Evolutionary conservation across 768 basidiomycete species (phyloP), one percentile per base, ranked within the genome.

Genomic region (Lentinula edodes): DNA sequence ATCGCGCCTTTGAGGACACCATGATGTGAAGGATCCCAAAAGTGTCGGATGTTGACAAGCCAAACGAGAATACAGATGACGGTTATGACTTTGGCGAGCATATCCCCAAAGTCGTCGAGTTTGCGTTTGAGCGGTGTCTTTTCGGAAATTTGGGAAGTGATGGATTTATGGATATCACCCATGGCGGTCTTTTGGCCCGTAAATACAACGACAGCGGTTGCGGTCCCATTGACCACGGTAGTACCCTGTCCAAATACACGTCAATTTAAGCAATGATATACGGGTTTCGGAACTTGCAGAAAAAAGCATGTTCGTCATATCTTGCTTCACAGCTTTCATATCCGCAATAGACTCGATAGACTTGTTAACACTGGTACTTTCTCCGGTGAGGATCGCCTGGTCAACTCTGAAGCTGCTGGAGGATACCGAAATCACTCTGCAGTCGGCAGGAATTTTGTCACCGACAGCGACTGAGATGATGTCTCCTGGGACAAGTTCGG

Each of bases 111-210:
- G 72, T 99, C 96, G 72, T 99, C 96, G 51, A 99, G 83, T 74
- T 98, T 98, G 64, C 92, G 88, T 75, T 99, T 99, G 55, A 99
- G 77, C 0, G 96, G 96, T 0, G 96, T 99, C 81, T 98, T 98
- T 68, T 98, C 95, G 59, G 82, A 86, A 66, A 95, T 95, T 72
- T 96, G 94, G 36, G 89, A 83, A 6, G 91, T 85, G 72, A 99
- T 99, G 50, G 94, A 96, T 68, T 93, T 91, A 79, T 99, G 96
- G 65, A 99, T 98, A 69, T 96, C 89, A 34, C 96, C 96, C 66
- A 99, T 94, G 52, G 96, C 96, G 16, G 96, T 98, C 60, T 83
- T 78, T 65, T 84, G 74, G 39, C 96, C 96, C 2, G 92, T 98
- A 66, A 85, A 88, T 8, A 92, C 87, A 18, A 98, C 96, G 58